These are phyloP conservation scores for Davidsoniella australis DNA, from an alignment of 2,329 filamentous ascomycete genomes.

Conservation along the genomic window DNA sequence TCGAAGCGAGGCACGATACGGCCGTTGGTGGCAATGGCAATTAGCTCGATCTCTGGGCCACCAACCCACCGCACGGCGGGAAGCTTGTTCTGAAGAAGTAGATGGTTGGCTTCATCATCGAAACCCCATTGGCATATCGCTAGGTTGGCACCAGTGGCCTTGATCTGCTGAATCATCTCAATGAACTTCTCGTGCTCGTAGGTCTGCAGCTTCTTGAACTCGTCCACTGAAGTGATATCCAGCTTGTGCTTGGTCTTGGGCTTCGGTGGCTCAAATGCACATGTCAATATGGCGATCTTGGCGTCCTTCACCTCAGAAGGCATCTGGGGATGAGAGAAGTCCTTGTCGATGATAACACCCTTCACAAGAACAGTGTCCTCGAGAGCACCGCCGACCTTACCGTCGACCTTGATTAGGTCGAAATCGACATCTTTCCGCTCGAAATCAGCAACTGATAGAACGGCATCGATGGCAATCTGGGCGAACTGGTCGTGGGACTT, in stretches of 20 bases:
- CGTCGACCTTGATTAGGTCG: slow-evolving; percentile 97
- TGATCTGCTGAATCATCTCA: slow-evolving; percentile 98
- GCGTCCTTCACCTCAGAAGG: slow-evolving; percentile 86
- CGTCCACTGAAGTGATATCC: slow-evolving; percentile 89
- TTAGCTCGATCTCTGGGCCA: slow-evolving; percentile 93
- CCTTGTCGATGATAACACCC: slow-evolving; percentile 97
- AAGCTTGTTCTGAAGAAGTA: slow-evolving; percentile 87
- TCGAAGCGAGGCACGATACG: slow-evolving; percentile 95
- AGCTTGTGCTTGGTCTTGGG: slow-evolving; percentile 99
- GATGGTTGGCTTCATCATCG: slow-evolving; percentile 95
- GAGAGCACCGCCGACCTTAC: slow-evolving; percentile 85
- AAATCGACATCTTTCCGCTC: slow-evolving; percentile 97
- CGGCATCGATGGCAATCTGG: slow-evolving; percentile 91
- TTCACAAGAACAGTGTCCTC: slow-evolving; percentile 92
- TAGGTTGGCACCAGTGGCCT: slow-evolving; percentile 89
- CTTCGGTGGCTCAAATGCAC: slow-evolving; percentile 96
- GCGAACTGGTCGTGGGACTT: slow-evolving; percentile 98
- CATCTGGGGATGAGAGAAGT: slow-evolving; percentile 99
- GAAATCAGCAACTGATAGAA: slow-evolving; percentile 87
- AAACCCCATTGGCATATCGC: slow-evolving; percentile 99
- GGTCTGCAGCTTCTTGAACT: slow-evolving; percentile 93
- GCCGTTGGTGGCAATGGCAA: slow-evolving; percentile 95
- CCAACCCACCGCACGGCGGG: slow-evolving; percentile 97
- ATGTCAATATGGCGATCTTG: slow-evolving; percentile 94
- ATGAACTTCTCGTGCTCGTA: slow-evolving; percentile 95